A percentile compares a stretch with the other conserved stretches of the same genome.
phyloP scores from a whole-genome alignment of 352 stramenopile species.

The Achlya hypogyna region DNA sequence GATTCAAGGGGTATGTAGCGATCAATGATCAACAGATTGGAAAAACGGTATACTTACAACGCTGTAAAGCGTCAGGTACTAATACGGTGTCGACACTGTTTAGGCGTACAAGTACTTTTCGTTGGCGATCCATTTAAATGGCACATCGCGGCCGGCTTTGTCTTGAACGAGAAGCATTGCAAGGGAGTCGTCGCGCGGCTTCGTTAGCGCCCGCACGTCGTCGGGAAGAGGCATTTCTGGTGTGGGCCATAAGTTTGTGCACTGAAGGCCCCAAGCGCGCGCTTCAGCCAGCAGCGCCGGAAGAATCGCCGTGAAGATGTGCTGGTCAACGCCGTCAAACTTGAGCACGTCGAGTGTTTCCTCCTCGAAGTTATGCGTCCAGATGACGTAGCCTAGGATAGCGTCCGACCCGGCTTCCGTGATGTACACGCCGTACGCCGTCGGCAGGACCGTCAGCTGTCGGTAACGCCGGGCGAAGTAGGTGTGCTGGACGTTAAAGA shows the following conservation, averaged over 20 bases:
- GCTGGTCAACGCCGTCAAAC: neutral
- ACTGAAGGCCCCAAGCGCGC: neutral
- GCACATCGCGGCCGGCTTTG: neutral
- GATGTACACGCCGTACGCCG: neutral
- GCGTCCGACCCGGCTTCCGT: neutral
- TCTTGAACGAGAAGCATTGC: neutral
- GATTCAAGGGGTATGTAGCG: no score
- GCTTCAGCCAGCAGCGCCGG: neutral
- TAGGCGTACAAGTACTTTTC: constrained; percentile 10
- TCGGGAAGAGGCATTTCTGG: neutral
- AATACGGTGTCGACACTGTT: no score
- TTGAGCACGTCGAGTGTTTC: neutral
- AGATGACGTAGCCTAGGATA: neutral
- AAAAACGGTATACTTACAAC: no score
- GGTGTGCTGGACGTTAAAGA: neutral
- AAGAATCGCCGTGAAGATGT: neutral
- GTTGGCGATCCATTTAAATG: neutral
- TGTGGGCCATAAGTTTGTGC: neutral
- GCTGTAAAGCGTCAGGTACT: no score
- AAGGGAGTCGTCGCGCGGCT: neutral
- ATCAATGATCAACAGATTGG: no score
- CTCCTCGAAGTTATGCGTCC: neutral
- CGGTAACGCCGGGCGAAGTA: neutral
- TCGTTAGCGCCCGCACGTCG: neutral
- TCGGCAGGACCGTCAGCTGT: neutral